phyloP scores from a whole-genome alignment of 306 rosid genomes.

The Trifolium pratense region DNA sequence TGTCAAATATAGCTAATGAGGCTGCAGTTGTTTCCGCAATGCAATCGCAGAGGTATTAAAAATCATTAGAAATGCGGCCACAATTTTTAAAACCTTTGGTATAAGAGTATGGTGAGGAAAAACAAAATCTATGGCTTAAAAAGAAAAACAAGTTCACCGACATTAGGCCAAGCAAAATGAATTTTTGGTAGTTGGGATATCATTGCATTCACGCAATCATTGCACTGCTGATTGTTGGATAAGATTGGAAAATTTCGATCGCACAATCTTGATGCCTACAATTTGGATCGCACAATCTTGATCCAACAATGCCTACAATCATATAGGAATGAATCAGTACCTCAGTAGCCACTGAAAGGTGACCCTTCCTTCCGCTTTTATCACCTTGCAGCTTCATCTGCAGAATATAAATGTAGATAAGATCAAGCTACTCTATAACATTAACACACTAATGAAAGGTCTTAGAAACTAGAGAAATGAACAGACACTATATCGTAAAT shows the following conservation, averaged over 20 bases:
- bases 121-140: no score
- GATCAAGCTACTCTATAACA: background rate
- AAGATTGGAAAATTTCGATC: background rate
- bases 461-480: slow-evolving; percentile 23
- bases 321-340: slow-evolving; percentile 46
- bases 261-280: background rate
- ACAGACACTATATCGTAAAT: background rate
- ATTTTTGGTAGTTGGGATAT: no score
- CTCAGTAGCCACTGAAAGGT: slow-evolving; percentile 93
- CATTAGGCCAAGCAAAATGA: no score
- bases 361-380: slow-evolving; percentile 92
- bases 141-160: no score
- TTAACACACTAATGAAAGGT: background rate
- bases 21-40: no score
- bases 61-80: no score
- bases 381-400: slow-evolving; percentile 98
- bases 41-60: no score
- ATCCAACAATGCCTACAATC: background rate
- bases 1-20: background rate
- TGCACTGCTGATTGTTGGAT: background rate
- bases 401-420: slow-evolving; percentile 37
- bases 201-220: background rate
- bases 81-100: no score
- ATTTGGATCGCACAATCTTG: background rate
- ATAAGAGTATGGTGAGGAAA: no score